These are phyloP conservation scores for Orbilia quercus DNA, from an alignment of 2,329 filamentous ascomycete species.

Conservation along the genomic window DNA sequence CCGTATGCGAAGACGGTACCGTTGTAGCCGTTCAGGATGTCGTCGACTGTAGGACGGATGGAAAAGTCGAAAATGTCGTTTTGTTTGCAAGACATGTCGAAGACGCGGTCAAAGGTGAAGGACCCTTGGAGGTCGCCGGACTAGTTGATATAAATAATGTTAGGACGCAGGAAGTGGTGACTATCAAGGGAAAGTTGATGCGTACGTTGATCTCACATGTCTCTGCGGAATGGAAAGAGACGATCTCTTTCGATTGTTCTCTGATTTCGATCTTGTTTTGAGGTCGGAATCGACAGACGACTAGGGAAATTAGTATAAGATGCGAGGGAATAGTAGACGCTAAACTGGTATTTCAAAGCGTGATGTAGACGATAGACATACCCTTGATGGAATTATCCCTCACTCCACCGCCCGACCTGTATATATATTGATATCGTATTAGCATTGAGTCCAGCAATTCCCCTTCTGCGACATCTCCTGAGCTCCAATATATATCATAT, in stretches of 20 bases:
- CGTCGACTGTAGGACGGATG: constrained; percentile 93
- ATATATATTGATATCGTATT: constrained; percentile 15
- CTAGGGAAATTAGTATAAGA: constrained; percentile 65
- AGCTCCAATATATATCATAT: neutral
- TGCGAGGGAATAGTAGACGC: neutral
- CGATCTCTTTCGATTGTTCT: constrained; percentile 90
- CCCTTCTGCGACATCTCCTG: constrained; percentile 3
- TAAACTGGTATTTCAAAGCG: neutral
- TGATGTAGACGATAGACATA: constrained; percentile 61
- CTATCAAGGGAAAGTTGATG: no score
- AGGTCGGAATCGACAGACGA: constrained; percentile 96
- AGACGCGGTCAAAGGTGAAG: constrained; percentile 98
- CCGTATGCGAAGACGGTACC: constrained; percentile 98
- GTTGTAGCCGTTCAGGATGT: constrained; percentile 99
- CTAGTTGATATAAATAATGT: constrained; percentile 60
- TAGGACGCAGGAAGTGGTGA: neutral
- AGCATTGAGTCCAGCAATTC: constrained; percentile 40
- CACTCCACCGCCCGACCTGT: constrained; percentile 60
- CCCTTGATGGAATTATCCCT: constrained; percentile 68
- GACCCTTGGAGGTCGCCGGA: constrained; percentile 66
- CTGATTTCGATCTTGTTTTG: constrained; percentile 94
- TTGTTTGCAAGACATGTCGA: constrained; percentile 91
- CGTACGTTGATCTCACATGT: constrained; percentile 84
- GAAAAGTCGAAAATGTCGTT: constrained; percentile 98
- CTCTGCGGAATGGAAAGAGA: constrained; percentile 86